Evolutionary conservation across 768 basidiomycete species (phyloP).

Genomic region (Russula emetica): DNA sequence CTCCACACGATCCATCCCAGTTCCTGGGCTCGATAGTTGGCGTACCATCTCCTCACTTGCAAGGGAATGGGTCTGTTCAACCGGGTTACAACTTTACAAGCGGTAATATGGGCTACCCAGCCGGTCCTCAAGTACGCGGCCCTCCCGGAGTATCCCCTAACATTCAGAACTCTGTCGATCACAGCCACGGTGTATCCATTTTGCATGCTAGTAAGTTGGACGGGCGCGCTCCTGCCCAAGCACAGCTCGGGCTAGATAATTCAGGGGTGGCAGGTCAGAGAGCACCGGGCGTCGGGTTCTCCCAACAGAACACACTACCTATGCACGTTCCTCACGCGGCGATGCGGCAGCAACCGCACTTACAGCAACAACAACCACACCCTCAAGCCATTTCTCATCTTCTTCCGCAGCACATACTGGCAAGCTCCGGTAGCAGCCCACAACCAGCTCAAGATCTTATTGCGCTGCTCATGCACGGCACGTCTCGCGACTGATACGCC

Average conservation of each 20-base stretch:
- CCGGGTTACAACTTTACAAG: constrained; percentile 40
- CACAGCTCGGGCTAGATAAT: constrained; percentile 43
- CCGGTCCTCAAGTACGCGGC: constrained; percentile 46
- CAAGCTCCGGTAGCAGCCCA: constrained; percentile 44
- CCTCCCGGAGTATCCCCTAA: constrained; percentile 44
- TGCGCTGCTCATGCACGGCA: constrained; percentile 75
- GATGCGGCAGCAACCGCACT: constrained; percentile 45
- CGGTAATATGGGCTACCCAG: constrained; percentile 29
- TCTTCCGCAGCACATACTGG: constrained; percentile 55
- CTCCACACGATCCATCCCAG: constrained; percentile 73
- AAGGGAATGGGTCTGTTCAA: constrained; percentile 19
- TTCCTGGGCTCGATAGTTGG: constrained; percentile 45
- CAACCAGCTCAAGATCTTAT: constrained; percentile 72
- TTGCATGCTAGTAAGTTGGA: constrained; percentile 54
- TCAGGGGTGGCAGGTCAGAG: constrained; percentile 46
- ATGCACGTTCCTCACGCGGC: constrained; percentile 41
- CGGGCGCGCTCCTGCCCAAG: constrained; percentile 47
- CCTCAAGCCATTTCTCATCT: constrained; percentile 52
- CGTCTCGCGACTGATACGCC: constrained; percentile 53
- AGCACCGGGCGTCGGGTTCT: constrained; percentile 47
- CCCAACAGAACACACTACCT: constrained; percentile 42
- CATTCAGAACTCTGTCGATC: constrained; percentile 43
- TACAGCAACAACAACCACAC: constrained; percentile 54
- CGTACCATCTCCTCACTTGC: constrained; percentile 32
- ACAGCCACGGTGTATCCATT: constrained; percentile 50